Conservation (phyloP, 306 rosid genomes). For the Cucurbita moschata region DNA sequence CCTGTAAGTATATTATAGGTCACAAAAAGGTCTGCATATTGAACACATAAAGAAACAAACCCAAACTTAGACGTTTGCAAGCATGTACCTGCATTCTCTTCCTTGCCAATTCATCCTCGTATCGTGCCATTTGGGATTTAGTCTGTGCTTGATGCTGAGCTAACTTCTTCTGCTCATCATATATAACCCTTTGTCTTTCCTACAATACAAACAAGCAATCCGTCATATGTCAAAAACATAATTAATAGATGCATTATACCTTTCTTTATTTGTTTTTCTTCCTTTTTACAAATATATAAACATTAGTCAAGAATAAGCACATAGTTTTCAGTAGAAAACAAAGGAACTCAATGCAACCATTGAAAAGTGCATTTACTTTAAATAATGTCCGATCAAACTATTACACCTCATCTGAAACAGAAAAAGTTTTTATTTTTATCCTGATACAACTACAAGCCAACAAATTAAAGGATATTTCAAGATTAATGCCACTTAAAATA, state of each 20-base stretch:
- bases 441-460: neutral
- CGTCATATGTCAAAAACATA: neutral
- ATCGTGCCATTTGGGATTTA: slow-evolving; percentile 83
- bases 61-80: neutral
- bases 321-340: neutral
- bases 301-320: neutral
- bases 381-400: neutral
- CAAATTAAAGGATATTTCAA: neutral
- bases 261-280: neutral
- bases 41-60: neutral
- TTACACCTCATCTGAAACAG: neutral
- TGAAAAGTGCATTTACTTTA: neutral
- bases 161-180: slow-evolving; percentile 88
- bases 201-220: slow-evolving; percentile 18
- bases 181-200: slow-evolving; percentile 84
- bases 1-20: slow-evolving; percentile 24
- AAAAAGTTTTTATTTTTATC: neutral
- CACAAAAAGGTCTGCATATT: neutral
- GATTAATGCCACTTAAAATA: neutral
- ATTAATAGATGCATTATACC: neutral
- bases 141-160: slow-evolving; percentile 91
- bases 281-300: neutral
- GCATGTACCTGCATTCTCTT: slow-evolving; percentile 76
- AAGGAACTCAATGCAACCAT: neutral
- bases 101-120: slow-evolving; percentile 81